A percentile compares a stretch with the other conserved stretches of the same genome.
These are phyloP conservation scores for Ceratobasidium sp. DNA, from an alignment of 1,284 basidiomycete genomes.

Conservation along the genomic window DNA sequence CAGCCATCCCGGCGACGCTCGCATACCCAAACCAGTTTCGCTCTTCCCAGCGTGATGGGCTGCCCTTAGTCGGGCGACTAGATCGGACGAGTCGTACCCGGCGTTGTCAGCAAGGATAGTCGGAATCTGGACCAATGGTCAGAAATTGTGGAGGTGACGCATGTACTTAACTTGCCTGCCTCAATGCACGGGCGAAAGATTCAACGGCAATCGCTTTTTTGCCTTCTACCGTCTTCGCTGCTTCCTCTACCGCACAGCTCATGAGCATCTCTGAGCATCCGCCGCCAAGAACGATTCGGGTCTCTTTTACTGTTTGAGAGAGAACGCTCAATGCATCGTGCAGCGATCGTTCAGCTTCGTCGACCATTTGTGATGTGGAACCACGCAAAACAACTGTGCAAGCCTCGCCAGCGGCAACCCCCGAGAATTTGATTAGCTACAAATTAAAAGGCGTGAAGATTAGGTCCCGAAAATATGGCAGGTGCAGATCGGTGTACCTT, in stretches of 20 bases:
- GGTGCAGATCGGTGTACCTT: slow-evolving; percentile 64
- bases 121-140: slow-evolving; percentile 66
- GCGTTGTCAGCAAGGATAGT: slow-evolving; percentile 98
- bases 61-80: slow-evolving; percentile 88
- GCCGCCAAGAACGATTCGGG: slow-evolving; percentile 90
- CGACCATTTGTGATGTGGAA: slow-evolving; percentile 98
- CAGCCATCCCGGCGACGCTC: not conserved
- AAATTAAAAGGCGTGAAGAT: slow-evolving; percentile 1
- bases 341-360: slow-evolving; percentile 96
- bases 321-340: slow-evolving; percentile 98
- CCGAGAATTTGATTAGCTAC: slow-evolving; percentile 98
- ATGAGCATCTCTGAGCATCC: slow-evolving; percentile 99
- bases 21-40: slow-evolving; percentile 85
- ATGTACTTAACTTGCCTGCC: slow-evolving; percentile 60
- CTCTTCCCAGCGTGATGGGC: slow-evolving; percentile 90
- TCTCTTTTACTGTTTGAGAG: slow-evolving; percentile 98
- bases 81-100: slow-evolving; percentile 95
- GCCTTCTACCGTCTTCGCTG: slow-evolving; percentile 82
- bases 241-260: slow-evolving; percentile 93
- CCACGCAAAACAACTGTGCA: slow-evolving; percentile 98
- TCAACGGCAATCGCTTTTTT: slow-evolving; percentile 97
- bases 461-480: not conserved
- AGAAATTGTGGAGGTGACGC: not conserved
- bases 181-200: slow-evolving; percentile 85
- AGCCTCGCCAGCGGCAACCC: slow-evolving; percentile 97